Evolutionary conservation across 257 asterid genomes (phyloP).

Genomic region (Leptodermis oblonga): DNA sequence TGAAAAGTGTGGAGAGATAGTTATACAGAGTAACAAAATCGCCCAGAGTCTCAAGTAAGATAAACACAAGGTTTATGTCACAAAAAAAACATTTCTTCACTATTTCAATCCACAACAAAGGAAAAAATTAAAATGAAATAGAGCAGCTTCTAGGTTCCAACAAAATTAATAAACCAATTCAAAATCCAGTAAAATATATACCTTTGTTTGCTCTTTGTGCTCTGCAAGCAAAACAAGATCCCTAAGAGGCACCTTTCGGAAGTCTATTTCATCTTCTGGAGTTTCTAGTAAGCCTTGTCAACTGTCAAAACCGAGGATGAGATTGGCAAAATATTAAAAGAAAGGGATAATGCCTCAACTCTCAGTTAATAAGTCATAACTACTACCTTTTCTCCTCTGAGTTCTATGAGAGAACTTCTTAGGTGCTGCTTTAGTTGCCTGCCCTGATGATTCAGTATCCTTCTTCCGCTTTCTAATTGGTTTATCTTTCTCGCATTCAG

Average conservation of each 20-base stretch:
- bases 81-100: neutral
- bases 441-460: slow-evolving; percentile 42
- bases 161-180: neutral
- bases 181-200: slow-evolving; percentile 7
- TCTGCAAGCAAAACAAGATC: slow-evolving; percentile 78
- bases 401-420: slow-evolving; percentile 80
- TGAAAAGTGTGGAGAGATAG: neutral
- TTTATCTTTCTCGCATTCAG: slow-evolving; percentile 45
- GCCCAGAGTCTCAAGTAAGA: neutral
- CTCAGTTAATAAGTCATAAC: slow-evolving; percentile 6
- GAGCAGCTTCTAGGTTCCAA: neutral
- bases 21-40: neutral
- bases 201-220: slow-evolving; percentile 53
- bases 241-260: slow-evolving; percentile 54
- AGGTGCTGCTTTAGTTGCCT: slow-evolving; percentile 41
- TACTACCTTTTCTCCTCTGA: slow-evolving; percentile 59
- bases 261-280: slow-evolving; percentile 77
- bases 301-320: slow-evolving; percentile 37
- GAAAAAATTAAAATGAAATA: neutral
- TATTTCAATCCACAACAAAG: neutral
- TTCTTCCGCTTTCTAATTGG: slow-evolving; percentile 51
- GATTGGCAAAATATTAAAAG: slow-evolving; percentile 15
- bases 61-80: neutral
- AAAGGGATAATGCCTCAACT: slow-evolving; percentile 11
- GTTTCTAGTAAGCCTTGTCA: slow-evolving; percentile 64